Evolutionary conservation across 75 land plant species (phyloP).

Genomic region (Cupressus sempervirens): DNA sequence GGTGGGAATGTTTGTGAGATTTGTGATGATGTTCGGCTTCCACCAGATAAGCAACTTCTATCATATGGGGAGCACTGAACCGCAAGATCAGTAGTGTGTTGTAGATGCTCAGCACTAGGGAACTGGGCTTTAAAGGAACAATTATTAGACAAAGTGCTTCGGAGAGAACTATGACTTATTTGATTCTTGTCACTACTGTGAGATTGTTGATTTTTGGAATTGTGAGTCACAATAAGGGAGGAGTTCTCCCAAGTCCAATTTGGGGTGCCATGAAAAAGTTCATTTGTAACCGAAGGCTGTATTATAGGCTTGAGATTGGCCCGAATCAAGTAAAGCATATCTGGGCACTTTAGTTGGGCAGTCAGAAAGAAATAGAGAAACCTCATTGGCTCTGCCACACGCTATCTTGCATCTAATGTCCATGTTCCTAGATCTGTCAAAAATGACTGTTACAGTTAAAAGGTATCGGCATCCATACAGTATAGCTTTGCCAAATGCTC

Average conservation of each 20-base stretch:
- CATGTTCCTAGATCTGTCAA: background rate
- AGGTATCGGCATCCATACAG: background rate
- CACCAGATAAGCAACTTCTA: background rate
- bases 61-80: background rate
- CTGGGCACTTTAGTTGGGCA: background rate
- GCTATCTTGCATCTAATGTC: background rate
- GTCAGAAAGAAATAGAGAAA: background rate
- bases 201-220: background rate
- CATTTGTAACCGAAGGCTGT: background rate
- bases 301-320: background rate
- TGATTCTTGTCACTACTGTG: background rate
- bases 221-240: background rate
- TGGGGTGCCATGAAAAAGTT: background rate
- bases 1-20: conserved; percentile 2
- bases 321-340: background rate
- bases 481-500: background rate
- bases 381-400: background rate
- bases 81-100: background rate
- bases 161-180: conserved; percentile 2
- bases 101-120: background rate
- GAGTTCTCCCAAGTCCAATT: background rate
- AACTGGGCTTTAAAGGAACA: background rate
- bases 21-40: conserved; percentile 4
- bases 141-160: background rate
- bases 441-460: background rate